Base-by-base conservation (phyloP, 805 yeast genomes). In the Saturnispora quitensis region DNA sequence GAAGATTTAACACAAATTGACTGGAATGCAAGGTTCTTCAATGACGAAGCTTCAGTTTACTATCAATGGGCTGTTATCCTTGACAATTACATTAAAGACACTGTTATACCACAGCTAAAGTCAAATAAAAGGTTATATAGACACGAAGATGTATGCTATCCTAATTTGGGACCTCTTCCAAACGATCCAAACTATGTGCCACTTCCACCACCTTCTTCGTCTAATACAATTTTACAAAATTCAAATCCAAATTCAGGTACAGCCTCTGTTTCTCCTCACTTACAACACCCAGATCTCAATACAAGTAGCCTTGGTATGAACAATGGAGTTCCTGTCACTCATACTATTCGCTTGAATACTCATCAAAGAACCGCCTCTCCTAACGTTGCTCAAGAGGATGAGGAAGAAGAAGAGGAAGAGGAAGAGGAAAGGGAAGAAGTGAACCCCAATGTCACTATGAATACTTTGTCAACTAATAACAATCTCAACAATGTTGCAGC, bases 11-110 rank as follows among this genome's bases (percentile, higher is more conserved):
- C 84, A 0, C 95, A 87, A 65, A 85, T 91, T 49, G 78, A 88
- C 1, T 88, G 95, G 89, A 91, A 91, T 63, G 97, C 97, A 3
- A 78, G 87, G 54, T 78, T 83, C 45, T 91, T 84, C 67, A 91
- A 91, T 67, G 81, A 81, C 53, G 82, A 81, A 55, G 81, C 75
- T 13, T 80, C 89, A 0, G 71, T 71, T 17, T 84, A 86, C 50
- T 86, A 84, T 67, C 73, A 73, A 24, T 86, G 84, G 59, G 97
- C 89, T 3, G 71, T 73, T 18, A 70, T 80, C 22, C 66, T 84
- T 55, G 84, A 84, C 59, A 65, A 72, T 43, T 81, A 67, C 62
- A 62, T 84, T 45, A 68, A 65, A 50, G 72, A 73, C 8, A 67
- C 66, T 43, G 69, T 73, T 31, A 70, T 84, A 33, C 81, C 84